A percentile compares a stretch with the other conserved stretches of the same genome.
Conservation (phyloP, 2,329 filamentous ascomycete genomes). For the Apiospora koreana region DNA sequence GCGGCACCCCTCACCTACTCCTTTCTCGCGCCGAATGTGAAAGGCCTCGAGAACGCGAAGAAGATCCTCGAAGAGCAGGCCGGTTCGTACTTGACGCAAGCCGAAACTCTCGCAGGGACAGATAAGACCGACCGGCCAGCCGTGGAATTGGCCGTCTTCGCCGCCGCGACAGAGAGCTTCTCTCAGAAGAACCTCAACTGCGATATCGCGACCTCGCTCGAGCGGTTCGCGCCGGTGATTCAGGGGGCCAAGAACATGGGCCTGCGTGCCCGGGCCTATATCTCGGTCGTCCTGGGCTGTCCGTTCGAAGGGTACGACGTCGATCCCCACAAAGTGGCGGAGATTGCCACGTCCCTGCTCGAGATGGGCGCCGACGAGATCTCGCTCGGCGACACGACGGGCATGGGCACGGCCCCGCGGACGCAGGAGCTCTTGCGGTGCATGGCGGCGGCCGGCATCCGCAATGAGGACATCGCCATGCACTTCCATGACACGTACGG, state of each 20-base stretch:
- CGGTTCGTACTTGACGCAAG: constrained; percentile 51
- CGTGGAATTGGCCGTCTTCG: constrained; percentile 78
- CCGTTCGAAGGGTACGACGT: constrained; percentile 72
- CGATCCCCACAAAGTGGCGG: constrained; percentile 62
- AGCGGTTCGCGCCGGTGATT: constrained; percentile 71
- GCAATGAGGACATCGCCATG: constrained; percentile 58
- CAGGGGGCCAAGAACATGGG: constrained; percentile 63
- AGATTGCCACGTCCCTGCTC: constrained; percentile 69
- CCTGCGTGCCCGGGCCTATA: constrained; percentile 74
- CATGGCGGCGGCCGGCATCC: constrained; percentile 52
- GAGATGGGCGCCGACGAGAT: constrained; percentile 92
- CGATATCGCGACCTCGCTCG: constrained; percentile 71
- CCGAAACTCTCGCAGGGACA: constrained; percentile 41
- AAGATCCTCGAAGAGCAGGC: constrained; percentile 54
- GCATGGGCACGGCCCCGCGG: constrained; percentile 69
- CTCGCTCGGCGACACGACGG: constrained; percentile 85
- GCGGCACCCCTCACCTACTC: constrained; percentile 67
- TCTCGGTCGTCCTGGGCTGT: constrained; percentile 79
- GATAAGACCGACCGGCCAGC: constrained; percentile 45
- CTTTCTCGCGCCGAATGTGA: constrained; percentile 77
- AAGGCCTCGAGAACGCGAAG: constrained; percentile 67
- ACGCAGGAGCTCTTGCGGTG: constrained; percentile 47
- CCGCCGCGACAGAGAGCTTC: constrained; percentile 79
- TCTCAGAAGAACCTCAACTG: constrained; percentile 82
- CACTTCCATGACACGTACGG: constrained; percentile 77